Base-by-base conservation (phyloP, 768 basidiomycete genomes). In the Rubroboletus pulcherrimus region DNA sequence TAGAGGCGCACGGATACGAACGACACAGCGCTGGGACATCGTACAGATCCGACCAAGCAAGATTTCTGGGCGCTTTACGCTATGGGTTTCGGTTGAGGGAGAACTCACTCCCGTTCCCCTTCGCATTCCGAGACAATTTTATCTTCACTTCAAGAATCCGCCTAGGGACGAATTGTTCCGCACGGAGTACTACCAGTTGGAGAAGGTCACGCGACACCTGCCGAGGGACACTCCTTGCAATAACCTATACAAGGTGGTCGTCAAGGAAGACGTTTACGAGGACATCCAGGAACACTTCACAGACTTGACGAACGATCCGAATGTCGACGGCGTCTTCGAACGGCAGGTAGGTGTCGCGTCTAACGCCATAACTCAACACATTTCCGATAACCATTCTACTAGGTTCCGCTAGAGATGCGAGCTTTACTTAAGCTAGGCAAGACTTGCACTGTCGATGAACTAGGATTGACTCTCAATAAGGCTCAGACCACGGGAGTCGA, bases 261-360 rank as follows among this genome's bases (percentile, higher is more conserved):
- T 94, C 24, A 81, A 86, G 33, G 97, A 98, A 67, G 86, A 89
- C 6, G 74, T 87, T 15, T 99, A 90, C 71, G 78, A 87, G 31
- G 84, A 89, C 31, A 90, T 87, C 31, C 87, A 92, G 62, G 88
- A 92, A 53, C 92, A 97, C 68, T 98, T 98, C 66, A 86, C 93
- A 17, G 87, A 94, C 67, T 77, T 98, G 48, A 91, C 84, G 55
- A 97, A 97, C 66, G 91, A 95, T 64, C 91, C 95, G 0, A 93
- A 91, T 65, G 92, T 98, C 9, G 93, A 98, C 63, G 93, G 93
- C 1, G 89, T 97, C 4, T 99, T 87, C 64, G 97, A 99, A 73
- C 78, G 87, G 19, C 94, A 98, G 81, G 92, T 93, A 60, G 41
- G 77, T 61, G 3, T 47, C 47, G 17, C 26, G 2, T 30, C 50